A percentile compares a stretch with the other conserved stretches of the same genome.
phyloP scores from a whole-genome alignment of 352 stramenopile species.

The Phytopythium montanum region DNA sequence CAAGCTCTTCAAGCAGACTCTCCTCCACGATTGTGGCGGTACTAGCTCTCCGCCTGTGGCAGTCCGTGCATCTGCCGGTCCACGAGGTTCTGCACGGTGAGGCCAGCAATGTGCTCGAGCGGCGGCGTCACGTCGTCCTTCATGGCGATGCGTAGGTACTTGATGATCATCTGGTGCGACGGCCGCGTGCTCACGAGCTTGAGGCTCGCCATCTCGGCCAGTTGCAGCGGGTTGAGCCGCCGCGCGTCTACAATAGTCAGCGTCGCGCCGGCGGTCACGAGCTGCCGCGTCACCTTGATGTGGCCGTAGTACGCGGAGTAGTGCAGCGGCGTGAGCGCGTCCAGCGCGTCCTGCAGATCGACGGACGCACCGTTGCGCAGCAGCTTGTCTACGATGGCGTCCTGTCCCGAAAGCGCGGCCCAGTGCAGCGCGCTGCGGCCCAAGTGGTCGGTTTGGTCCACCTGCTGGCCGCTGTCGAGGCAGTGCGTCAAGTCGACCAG shows the following conservation, averaged over 20 bases:
- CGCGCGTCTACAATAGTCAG: conserved; percentile 46
- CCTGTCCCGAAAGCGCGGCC: conserved; percentile 46
- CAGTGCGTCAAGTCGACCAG: conserved; percentile 50
- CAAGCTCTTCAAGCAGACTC: conserved; percentile 1
- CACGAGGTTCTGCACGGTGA: conserved; percentile 65
- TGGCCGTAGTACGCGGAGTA: conserved; percentile 77
- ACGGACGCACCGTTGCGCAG: conserved; percentile 65
- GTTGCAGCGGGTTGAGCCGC: conserved; percentile 65
- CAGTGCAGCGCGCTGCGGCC: conserved; percentile 66
- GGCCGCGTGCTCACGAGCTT: conserved; percentile 72
- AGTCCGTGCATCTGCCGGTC: conserved; percentile 58
- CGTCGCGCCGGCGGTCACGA: conserved; percentile 53
- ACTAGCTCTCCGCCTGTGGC: conserved; percentile 19
- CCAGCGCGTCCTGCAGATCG: conserved; percentile 51
- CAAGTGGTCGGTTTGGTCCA: conserved; percentile 63
- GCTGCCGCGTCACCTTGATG: conserved; percentile 58
- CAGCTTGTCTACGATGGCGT: conserved; percentile 59
- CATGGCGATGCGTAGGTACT: conserved; percentile 78
- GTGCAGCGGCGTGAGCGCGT: conserved; percentile 60
- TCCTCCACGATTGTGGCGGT: background rate
- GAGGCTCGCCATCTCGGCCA: conserved; percentile 73
- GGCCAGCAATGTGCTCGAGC: conserved; percentile 68
- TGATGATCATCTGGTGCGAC: conserved; percentile 84
- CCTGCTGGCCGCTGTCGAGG: conserved; percentile 48
- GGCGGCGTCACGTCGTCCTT: conserved; percentile 64